A percentile compares a stretch with the other conserved stretches of the same genome.
phyloP scores from a whole-genome alignment of 1,284 basidiomycete genomes.

The Tylopilus orsonianus region DNA sequence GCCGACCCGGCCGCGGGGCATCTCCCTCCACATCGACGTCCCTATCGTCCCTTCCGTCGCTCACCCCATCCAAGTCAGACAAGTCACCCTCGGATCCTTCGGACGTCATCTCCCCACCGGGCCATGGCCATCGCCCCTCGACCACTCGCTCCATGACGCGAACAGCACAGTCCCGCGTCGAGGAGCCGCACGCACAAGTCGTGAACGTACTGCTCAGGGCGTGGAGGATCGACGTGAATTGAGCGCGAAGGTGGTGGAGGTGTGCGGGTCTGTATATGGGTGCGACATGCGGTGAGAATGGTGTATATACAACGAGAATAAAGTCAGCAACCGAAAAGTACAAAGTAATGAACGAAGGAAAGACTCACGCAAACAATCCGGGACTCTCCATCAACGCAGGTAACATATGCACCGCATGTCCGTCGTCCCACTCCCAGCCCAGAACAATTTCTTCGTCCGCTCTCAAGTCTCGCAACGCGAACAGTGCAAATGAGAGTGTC shows the following conservation, averaged over 20 bases:
- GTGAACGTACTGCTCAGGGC: conserved; percentile 73
- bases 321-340: conserved; percentile 5
- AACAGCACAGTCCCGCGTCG: conserved; percentile 63
- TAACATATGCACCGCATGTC: conserved; percentile 82
- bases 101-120: conserved; percentile 34
- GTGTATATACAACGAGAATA: background rate
- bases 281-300: background rate
- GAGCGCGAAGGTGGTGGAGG: conserved; percentile 53
- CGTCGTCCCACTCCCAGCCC: conserved; percentile 97
- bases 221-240: conserved; percentile 72
- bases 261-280: conserved; percentile 44
- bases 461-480: conserved; percentile 76
- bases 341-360: background rate
- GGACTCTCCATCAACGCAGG: conserved; percentile 67
- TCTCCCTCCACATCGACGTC: conserved; percentile 32
- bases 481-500: conserved; percentile 77
- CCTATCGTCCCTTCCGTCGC: conserved; percentile 21
- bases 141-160: conserved; percentile 67
- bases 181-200: conserved; percentile 72
- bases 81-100: conserved; percentile 27
- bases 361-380: conserved; percentile 53
- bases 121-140: conserved; percentile 38
- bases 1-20: conserved; percentile 5
- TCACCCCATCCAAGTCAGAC: conserved; percentile 19
- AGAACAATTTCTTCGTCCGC: conserved; percentile 87